These are phyloP conservation scores for Trichaptum fuscoviolaceum DNA, from an alignment of 768 basidiomycete species.

Conservation along the genomic window DNA sequence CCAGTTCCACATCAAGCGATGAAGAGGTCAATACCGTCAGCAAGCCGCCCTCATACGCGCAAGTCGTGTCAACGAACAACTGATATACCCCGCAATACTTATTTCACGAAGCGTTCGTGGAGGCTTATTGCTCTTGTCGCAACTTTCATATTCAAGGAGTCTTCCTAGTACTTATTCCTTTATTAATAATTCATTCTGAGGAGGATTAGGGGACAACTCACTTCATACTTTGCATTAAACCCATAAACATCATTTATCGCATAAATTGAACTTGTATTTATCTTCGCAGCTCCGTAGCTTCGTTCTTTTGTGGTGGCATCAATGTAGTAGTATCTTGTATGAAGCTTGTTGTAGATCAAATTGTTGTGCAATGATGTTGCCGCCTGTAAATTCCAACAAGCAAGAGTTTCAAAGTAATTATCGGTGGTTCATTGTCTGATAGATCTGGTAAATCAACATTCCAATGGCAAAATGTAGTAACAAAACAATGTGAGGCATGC, in stretches of 20 bases:
- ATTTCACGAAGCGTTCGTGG: background rate
- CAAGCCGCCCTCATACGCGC: slow-evolving; percentile 4
- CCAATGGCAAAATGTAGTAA: background rate
- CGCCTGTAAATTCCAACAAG: background rate
- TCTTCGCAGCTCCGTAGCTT: background rate
- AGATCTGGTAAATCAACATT: background rate
- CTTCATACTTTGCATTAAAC: background rate
- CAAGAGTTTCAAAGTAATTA: background rate
- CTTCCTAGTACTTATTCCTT: background rate
- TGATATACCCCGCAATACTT: background rate
- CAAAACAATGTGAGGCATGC: background rate
- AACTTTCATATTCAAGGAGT: background rate
- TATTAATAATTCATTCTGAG: background rate
- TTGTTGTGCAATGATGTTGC: background rate
- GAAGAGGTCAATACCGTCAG: slow-evolving; percentile 1
- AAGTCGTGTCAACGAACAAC: slow-evolving; percentile 2
- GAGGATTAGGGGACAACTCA: background rate
- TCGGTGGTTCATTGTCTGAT: background rate
- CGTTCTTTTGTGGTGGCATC: background rate
- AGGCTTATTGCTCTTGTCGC: background rate
- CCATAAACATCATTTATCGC: background rate
- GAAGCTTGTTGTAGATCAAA: background rate
- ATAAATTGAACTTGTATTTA: background rate
- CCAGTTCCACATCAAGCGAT: background rate
- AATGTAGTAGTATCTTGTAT: background rate